phyloP scores from a whole-genome alignment of 495 filamentous ascomycete species.

The Penicillium tannophilum region DNA sequence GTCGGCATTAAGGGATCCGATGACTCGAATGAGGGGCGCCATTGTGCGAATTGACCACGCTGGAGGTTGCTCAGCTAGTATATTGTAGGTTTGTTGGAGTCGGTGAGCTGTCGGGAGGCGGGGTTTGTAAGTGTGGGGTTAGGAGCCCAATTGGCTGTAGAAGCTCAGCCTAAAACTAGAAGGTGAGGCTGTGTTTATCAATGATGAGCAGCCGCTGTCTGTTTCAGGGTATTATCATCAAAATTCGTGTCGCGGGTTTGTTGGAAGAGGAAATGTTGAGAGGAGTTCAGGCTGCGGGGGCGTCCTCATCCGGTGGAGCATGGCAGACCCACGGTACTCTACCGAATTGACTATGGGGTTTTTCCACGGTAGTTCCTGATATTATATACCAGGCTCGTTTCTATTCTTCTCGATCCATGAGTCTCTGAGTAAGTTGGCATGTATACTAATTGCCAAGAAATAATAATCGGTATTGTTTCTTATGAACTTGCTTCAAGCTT shows the following conservation, averaged over 20 bases:
- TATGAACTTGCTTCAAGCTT: too few relatives aligned
- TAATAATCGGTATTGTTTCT: too few relatives aligned
- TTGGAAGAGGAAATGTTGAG: constrained; percentile 1
- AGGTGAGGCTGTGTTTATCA: too few relatives aligned
- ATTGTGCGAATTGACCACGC: constrained; percentile 25
- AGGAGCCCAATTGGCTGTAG: neutral
- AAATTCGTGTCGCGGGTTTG: neutral
- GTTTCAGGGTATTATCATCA: neutral
- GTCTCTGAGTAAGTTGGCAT: too few relatives aligned
- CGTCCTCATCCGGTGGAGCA: neutral
- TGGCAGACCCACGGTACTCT: neutral
- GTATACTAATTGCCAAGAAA: too few relatives aligned
- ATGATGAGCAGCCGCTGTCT: neutral
- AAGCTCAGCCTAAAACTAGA: neutral
- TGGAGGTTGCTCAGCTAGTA: neutral
- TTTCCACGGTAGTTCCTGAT: neutral
- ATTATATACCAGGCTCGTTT: too few relatives aligned
- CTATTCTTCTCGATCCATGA: too few relatives aligned
- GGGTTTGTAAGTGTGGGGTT: constrained; percentile 4
- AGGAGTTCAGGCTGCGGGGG: neutral
- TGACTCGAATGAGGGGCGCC: constrained; percentile 66
- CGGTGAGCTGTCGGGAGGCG: constrained; percentile 5
- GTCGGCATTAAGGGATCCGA: constrained; percentile 94
- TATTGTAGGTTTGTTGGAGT: neutral
- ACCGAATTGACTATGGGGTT: too few relatives aligned